Evolutionary conservation across 192 early-diverging fungal species (phyloP).

Genomic region (Backusella psychrophila): DNA sequence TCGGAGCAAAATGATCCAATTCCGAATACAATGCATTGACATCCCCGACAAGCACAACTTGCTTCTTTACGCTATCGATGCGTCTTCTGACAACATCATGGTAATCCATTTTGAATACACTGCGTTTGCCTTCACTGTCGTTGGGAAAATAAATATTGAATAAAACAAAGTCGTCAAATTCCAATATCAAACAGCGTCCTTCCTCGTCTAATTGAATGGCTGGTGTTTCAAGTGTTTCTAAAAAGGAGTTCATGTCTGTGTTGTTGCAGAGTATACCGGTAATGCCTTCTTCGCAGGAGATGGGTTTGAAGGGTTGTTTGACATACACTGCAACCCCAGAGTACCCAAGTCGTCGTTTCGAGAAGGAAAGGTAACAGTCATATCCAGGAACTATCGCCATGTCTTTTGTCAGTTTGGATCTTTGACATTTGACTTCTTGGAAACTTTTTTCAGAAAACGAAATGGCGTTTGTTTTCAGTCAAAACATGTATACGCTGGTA

Average conservation of each 20-base stretch:
- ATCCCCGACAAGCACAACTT: conserved; percentile 66
- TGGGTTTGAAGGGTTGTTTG: conserved; percentile 45
- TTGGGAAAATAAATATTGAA: conserved; percentile 75
- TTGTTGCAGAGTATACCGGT: conserved; percentile 34
- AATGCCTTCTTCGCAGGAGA: conserved; percentile 70
- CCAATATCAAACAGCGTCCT: conserved; percentile 68
- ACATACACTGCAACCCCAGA: conserved; percentile 72
- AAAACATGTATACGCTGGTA: background rate
- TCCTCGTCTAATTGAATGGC: conserved; percentile 60
- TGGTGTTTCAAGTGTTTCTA: conserved; percentile 10
- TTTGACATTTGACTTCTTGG: conserved; percentile 75
- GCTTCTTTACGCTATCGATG: conserved; percentile 41
- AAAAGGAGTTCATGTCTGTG: conserved; percentile 15
- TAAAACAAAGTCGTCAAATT: conserved; percentile 73
- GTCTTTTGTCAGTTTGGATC: conserved; percentile 53
- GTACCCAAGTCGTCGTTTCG: conserved; percentile 58
- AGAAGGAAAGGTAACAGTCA: conserved; percentile 71
- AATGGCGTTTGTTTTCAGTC: background rate
- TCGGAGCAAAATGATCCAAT: conserved; percentile 76
- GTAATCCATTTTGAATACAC: conserved; percentile 54
- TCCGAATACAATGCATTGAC: conserved; percentile 62
- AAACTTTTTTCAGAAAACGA: conserved; percentile 45
- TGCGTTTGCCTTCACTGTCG: conserved; percentile 45
- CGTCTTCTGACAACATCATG: conserved; percentile 44
- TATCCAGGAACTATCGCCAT: conserved; percentile 65